Conservation (phyloP, 1,284 basidiomycete species). For the Wallemia ichthyophaga region DNA sequence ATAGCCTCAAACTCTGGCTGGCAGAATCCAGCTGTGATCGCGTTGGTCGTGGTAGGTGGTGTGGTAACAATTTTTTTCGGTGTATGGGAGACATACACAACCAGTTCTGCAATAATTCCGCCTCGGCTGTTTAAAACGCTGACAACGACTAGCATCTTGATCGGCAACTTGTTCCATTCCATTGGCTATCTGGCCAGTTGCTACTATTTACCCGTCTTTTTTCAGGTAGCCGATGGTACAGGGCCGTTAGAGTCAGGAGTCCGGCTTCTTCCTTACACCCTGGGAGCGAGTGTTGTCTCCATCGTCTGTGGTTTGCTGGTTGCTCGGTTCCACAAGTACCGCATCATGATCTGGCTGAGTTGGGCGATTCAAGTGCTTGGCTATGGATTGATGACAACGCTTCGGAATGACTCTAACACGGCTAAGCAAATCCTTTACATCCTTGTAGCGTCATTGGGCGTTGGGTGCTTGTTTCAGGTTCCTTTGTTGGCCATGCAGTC, state of each 20-base stretch:
- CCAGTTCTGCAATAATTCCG: neutral
- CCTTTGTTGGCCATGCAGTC: constrained; percentile 14
- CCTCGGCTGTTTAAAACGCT: neutral
- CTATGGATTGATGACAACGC: neutral
- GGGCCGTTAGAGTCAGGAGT: neutral
- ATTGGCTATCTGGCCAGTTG: neutral
- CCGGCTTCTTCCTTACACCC: neutral
- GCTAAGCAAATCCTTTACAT: constrained; percentile 1
- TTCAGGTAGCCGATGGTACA: neutral
- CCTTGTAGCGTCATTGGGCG: constrained; percentile 9
- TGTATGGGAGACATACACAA: neutral
- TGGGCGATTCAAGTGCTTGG: neutral
- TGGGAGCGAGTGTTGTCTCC: neutral
- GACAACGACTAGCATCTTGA: neutral
- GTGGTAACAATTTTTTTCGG: neutral
- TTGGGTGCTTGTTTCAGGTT: constrained; percentile 10
- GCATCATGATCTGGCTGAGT: neutral
- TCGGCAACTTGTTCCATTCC: neutral
- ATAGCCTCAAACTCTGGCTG: neutral
- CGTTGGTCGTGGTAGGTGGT: neutral
- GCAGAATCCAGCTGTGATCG: neutral
- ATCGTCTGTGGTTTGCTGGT: neutral
- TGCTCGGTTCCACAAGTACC: neutral
- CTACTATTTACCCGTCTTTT: neutral
- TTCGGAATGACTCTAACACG: neutral